A percentile compares a stretch with the other conserved stretches of the same genome.
These are phyloP conservation scores for Daldinia sp. DNA, from an alignment of 2,329 filamentous ascomycete species.

Conservation along the genomic window DNA sequence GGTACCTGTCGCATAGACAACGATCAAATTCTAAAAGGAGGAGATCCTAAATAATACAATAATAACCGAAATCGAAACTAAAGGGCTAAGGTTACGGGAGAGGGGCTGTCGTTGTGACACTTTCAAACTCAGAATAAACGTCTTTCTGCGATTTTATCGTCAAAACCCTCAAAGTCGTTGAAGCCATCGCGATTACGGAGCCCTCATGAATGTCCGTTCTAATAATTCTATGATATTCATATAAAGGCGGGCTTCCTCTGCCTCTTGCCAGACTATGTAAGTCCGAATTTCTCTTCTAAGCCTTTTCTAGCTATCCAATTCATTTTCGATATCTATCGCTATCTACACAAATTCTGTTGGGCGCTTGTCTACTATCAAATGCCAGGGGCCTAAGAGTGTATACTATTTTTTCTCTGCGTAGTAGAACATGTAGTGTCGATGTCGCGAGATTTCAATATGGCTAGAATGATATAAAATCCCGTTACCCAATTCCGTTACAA, in stretches of 20 bases:
- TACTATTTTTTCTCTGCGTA: not conserved
- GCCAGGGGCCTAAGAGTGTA: not conserved
- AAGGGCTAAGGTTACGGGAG: not conserved
- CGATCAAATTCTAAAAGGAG: not conserved
- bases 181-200: not conserved
- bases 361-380: not conserved
- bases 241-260: slow-evolving; percentile 27
- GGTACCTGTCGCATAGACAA: not conserved
- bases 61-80: not conserved
- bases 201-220: not conserved
- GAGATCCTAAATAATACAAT: too few relatives aligned
- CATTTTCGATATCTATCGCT: not conserved
- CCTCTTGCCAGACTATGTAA: slow-evolving; percentile 38
- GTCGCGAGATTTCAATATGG: not conserved
- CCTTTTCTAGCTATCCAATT: too few relatives aligned
- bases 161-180: not conserved
- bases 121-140: not conserved
- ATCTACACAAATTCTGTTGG: not conserved
- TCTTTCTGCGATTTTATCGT: slow-evolving; percentile 1
- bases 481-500: not conserved
- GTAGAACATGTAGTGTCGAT: not conserved
- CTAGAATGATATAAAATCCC: not conserved
- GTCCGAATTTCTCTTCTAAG: slow-evolving; percentile 10
- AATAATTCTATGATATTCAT: slow-evolving; percentile 31
- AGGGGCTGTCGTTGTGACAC: slow-evolving; percentile 5